Conservation (phyloP, 768 basidiomycete genomes). For the Russula sp. region DNA sequence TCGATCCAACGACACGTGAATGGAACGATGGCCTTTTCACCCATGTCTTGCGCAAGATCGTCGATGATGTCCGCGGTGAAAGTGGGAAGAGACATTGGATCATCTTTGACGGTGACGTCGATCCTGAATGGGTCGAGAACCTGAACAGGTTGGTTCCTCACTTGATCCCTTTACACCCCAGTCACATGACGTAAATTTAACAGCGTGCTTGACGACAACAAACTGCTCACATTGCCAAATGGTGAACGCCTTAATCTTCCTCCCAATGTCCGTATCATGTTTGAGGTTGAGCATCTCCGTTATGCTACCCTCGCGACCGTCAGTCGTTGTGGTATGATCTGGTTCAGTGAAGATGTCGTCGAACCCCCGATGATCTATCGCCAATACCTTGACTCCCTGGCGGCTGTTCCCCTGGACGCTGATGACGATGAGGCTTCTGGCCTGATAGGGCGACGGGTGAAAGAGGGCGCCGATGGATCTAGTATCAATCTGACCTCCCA, state of each 20-base stretch:
- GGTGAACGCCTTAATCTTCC: constrained; percentile 97
- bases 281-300: constrained; percentile 96
- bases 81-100: constrained; percentile 98
- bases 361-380: constrained; percentile 88
- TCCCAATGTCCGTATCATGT: constrained; percentile 97
- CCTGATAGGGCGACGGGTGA: constrained; percentile 57
- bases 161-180: background rate
- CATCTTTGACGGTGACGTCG: constrained; percentile 98
- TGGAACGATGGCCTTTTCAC: constrained; percentile 99
- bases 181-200: constrained; percentile 9
- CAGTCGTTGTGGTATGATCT: constrained; percentile 99
- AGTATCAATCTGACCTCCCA: constrained; percentile 68
- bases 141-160: constrained; percentile 74
- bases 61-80: constrained; percentile 97
- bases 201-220: constrained; percentile 99
- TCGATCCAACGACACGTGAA: constrained; percentile 95
- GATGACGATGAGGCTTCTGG: constrained; percentile 82
- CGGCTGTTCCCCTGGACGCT: constrained; percentile 73
- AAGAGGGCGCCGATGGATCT: constrained; percentile 48
- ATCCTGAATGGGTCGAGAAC: constrained; percentile 99
- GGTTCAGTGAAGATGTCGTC: constrained; percentile 98
- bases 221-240: constrained; percentile 92
- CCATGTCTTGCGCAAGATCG: constrained; percentile 94
- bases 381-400: constrained; percentile 78
- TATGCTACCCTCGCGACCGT: constrained; percentile 98